Evolutionary conservation across 495 filamentous ascomycete genomes (phyloP).

Genomic region (Podospora anserina): DNA sequence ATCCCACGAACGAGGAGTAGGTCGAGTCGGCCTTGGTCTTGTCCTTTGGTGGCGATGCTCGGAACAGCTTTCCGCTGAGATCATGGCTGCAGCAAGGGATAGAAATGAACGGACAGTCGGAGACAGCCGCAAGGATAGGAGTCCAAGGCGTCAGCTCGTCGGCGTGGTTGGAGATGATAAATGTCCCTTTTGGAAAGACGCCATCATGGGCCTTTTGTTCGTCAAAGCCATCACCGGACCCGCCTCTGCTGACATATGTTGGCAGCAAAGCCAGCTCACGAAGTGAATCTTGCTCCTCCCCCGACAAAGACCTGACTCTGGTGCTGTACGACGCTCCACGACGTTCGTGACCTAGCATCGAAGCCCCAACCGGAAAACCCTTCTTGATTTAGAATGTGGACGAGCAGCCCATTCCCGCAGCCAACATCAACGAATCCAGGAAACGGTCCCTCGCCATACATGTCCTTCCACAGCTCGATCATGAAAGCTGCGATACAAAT

Average conservation of each 20-base stretch:
- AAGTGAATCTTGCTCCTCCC: slow-evolving; percentile 42
- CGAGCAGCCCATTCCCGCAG: slow-evolving; percentile 92
- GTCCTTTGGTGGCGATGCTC: slow-evolving; percentile 61
- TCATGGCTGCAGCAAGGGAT: slow-evolving; percentile 95
- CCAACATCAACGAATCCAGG: slow-evolving; percentile 94
- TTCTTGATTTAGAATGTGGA: slow-evolving; percentile 76
- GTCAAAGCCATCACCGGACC: slow-evolving; percentile 26
- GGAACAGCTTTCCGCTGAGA: slow-evolving; percentile 68
- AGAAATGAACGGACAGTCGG: slow-evolving; percentile 74
- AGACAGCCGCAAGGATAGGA: slow-evolving; percentile 75
- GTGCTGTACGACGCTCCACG: slow-evolving; percentile 71
- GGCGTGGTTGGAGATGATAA: slow-evolving; percentile 94
- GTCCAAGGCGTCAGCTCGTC: slow-evolving; percentile 97
- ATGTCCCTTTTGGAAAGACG: slow-evolving; percentile 68
- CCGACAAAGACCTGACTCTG: slow-evolving; percentile 34
- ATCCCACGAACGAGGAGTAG: slow-evolving; percentile 72
- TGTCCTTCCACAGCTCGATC: slow-evolving; percentile 84
- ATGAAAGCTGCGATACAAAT: slow-evolving; percentile 89
- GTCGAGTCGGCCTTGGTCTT: slow-evolving; percentile 52
- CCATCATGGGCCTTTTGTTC: slow-evolving; percentile 60
- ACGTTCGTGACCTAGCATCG: slow-evolving; percentile 78
- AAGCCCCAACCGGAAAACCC: slow-evolving; percentile 88
- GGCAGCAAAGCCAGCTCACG: slow-evolving; percentile 76
- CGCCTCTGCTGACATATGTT: slow-evolving; percentile 33
- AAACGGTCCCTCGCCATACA: slow-evolving; percentile 66